Conservation (phyloP, 805 yeast species). For the Tetrapisispora namnaoensis region DNA sequence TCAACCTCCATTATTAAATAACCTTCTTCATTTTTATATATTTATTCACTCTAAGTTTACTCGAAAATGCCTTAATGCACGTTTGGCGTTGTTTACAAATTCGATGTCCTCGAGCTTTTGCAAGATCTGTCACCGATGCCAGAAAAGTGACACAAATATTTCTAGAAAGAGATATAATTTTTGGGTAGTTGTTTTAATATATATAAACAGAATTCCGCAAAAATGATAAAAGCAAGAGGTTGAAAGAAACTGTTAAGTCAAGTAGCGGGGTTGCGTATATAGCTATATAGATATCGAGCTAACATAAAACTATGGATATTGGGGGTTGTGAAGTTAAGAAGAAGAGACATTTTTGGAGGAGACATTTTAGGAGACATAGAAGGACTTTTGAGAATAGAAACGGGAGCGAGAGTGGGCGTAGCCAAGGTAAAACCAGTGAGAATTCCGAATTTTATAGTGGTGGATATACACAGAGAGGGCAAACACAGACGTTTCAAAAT, state of each 20-base stretch:
- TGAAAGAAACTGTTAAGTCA: no score
- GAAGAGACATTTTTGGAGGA: slow-evolving; percentile 1
- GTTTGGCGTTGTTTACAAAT: background rate
- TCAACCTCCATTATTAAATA: no score
- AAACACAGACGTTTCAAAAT: background rate
- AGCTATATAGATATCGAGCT: background rate
- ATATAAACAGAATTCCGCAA: background rate
- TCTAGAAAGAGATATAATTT: background rate
- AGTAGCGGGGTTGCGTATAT: background rate
- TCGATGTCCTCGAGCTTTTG: background rate
- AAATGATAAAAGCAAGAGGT: background rate
- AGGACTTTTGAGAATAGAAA: background rate
- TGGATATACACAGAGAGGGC: background rate
- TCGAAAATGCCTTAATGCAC: no score
- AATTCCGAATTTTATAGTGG: background rate
- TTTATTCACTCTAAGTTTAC: no score
- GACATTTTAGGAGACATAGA: background rate
- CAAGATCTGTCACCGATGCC: background rate
- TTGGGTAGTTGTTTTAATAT: background rate
- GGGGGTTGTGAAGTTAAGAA: background rate
- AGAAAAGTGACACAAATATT: background rate
- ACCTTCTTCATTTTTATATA: no score
- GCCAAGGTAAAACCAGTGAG: background rate
- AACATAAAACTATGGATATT: background rate
- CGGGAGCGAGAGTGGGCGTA: background rate